A percentile compares a stretch with the other conserved stretches of the same genome.
Evolutionary conservation across 2,329 filamentous ascomycete genomes (phyloP).

Genomic region (Aspergillus sp.): DNA sequence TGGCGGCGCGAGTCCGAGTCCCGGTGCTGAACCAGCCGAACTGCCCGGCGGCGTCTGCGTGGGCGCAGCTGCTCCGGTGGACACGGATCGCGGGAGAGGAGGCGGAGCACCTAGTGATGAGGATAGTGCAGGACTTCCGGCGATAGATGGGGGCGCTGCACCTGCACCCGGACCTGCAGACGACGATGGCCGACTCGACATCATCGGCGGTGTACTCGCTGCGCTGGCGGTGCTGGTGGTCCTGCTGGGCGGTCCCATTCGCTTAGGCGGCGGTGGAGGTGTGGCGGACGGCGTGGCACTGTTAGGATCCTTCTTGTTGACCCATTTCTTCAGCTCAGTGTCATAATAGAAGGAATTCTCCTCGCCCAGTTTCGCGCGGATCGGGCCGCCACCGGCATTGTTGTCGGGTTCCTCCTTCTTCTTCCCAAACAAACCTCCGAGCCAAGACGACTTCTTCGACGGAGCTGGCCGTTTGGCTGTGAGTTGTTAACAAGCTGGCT

Average conservation of each 20-base stretch:
- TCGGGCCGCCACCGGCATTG: slow-evolving; percentile 46
- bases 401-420: slow-evolving; percentile 60
- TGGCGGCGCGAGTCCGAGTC: slow-evolving; percentile 27
- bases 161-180: slow-evolving; percentile 12
- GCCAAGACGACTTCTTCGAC: slow-evolving; percentile 40
- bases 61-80: slow-evolving; percentile 27
- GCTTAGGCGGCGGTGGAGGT: slow-evolving; percentile 71
- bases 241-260: slow-evolving; percentile 41
- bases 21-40: slow-evolving; percentile 20
- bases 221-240: slow-evolving; percentile 49
- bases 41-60: slow-evolving; percentile 25
- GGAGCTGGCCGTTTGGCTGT: slow-evolving; percentile 29
- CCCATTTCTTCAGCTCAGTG: slow-evolving; percentile 92
- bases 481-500: neutral
- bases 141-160: slow-evolving; percentile 16
- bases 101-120: slow-evolving; percentile 24
- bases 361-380: slow-evolving; percentile 89
- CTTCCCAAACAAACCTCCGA: slow-evolving; percentile 60
- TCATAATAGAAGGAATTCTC: slow-evolving; percentile 91
- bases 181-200: slow-evolving; percentile 22
- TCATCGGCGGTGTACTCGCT: slow-evolving; percentile 15
- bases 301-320: slow-evolving; percentile 81
- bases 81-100: slow-evolving; percentile 27
- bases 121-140: slow-evolving; percentile 25
- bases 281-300: slow-evolving; percentile 53